Conservation (phyloP, 306 rosid species). For the Begonia masoniana region DNA sequence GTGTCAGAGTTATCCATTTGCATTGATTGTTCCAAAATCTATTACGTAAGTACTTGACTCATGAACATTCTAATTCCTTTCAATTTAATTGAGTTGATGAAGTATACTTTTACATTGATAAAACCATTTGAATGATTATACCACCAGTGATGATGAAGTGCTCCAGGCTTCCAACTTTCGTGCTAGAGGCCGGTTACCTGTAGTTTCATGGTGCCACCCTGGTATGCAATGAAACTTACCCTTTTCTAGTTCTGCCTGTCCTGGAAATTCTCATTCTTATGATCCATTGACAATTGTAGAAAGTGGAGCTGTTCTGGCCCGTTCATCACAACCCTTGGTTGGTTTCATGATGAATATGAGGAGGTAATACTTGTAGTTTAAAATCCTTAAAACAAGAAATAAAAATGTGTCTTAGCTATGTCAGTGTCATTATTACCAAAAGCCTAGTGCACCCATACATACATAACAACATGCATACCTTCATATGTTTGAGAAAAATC, state of each 20-base stretch:
- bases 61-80: constrained; percentile 7
- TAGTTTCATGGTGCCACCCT: constrained; percentile 89
- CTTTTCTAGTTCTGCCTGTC: constrained; percentile 2
- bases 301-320: constrained; percentile 96
- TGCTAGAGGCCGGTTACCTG: constrained; percentile 82
- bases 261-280: constrained; percentile 6
- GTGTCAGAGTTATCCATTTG: constrained; percentile 90
- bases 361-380: constrained; percentile 45
- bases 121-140: constrained; percentile 14
- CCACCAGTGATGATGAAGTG: constrained; percentile 81
- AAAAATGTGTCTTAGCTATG: neutral
- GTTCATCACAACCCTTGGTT: constrained; percentile 95
- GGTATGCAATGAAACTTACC: constrained; percentile 26
- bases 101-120: constrained; percentile 1
- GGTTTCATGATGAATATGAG: constrained; percentile 97
- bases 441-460: neutral
- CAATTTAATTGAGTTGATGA: neutral
- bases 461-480: neutral
- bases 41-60: constrained; percentile 46
- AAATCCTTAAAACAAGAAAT: constrained; percentile 4
- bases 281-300: constrained; percentile 26
- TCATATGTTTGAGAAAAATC: no score
- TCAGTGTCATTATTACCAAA: neutral
- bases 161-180: constrained; percentile 78
- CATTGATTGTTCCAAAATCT: constrained; percentile 68